Percentiles rank a stretch among this genome's conserved stretches.
Evolutionary conservation across 2,329 filamentous ascomycete genomes (phyloP).

Genomic region (Rutstroemia sp.): DNA sequence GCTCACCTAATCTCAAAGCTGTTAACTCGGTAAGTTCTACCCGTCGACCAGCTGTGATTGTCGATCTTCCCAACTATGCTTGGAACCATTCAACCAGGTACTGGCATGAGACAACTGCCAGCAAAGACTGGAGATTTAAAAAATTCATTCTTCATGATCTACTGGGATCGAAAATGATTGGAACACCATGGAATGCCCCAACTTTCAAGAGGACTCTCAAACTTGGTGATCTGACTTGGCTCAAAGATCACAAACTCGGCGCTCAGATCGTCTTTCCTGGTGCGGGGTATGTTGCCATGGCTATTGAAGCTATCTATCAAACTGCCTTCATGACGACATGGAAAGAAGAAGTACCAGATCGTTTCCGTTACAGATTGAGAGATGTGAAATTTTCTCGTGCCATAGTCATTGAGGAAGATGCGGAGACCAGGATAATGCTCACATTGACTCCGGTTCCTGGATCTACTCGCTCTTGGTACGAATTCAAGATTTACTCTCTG

Average conservation of each 20-base stretch:
- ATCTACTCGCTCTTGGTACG: neutral
- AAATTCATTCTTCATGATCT: constrained; percentile 41
- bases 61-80: constrained; percentile 41
- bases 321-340: neutral
- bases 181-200: constrained; percentile 15
- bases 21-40: constrained; percentile 30
- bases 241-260: constrained; percentile 43
- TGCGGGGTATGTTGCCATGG: constrained; percentile 17
- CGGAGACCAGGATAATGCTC: neutral
- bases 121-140: constrained; percentile 37
- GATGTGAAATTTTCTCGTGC: constrained; percentile 7
- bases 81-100: constrained; percentile 47
- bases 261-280: constrained; percentile 41
- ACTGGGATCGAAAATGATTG: constrained; percentile 33
- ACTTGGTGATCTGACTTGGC: constrained; percentile 41
- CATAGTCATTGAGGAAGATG: constrained; percentile 4
- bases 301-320: constrained; percentile 17
- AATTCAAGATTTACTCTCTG: neutral
- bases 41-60: constrained; percentile 25
- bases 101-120: constrained; percentile 45
- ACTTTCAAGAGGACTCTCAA: constrained; percentile 26
- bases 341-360: constrained; percentile 2
- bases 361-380: neutral
- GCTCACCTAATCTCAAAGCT: neutral
- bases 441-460: neutral